These are phyloP conservation scores for Noccaea caerulescens DNA, from an alignment of 345 rosid genomes.

Conservation along the genomic window DNA sequence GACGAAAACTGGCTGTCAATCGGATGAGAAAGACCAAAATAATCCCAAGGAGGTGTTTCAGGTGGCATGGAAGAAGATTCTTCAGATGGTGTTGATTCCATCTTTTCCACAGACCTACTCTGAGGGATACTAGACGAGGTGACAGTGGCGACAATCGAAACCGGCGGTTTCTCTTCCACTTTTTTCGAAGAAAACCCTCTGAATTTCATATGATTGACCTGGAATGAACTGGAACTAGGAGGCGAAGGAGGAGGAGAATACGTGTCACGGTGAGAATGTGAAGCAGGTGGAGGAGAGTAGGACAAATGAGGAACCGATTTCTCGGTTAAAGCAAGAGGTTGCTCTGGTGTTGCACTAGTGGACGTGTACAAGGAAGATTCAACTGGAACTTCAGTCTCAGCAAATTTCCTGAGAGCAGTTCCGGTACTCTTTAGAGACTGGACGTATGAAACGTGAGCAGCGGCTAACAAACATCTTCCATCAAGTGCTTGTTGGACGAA, in stretches of 20 bases:
- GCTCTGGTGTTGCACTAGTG: conserved; percentile 78
- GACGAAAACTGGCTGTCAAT: conserved; percentile 62
- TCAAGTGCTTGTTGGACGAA: conserved; percentile 87
- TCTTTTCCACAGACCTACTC: conserved; percentile 49
- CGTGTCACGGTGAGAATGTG: conserved; percentile 59
- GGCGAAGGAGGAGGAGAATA: conserved; percentile 71
- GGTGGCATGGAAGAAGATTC: conserved; percentile 54
- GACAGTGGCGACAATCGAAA: conserved; percentile 50
- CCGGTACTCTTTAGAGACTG: conserved; percentile 76
- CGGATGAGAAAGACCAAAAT: conserved; percentile 71
- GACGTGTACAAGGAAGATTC: conserved; percentile 85
- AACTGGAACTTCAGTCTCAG: conserved; percentile 74
- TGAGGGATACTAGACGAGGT: conserved; percentile 61
- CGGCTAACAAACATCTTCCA: conserved; percentile 86
- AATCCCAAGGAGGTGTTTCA: conserved; percentile 84
- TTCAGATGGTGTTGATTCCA: conserved; percentile 56
- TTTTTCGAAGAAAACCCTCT: conserved; percentile 60
- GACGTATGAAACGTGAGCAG: conserved; percentile 73
- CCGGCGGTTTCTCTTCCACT: conserved; percentile 77
- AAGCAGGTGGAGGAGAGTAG: conserved; percentile 62
- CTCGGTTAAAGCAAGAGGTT: conserved; percentile 63
- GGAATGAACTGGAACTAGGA: conserved; percentile 57
- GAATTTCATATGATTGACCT: conserved; percentile 70
- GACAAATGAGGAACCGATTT: conserved; percentile 67
- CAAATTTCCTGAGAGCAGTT: conserved; percentile 70